Percentiles rank a stretch among this genome's conserved stretches.
Conservation (phyloP, 768 basidiomycete genomes). For the Pulveroboletus sp. region DNA sequence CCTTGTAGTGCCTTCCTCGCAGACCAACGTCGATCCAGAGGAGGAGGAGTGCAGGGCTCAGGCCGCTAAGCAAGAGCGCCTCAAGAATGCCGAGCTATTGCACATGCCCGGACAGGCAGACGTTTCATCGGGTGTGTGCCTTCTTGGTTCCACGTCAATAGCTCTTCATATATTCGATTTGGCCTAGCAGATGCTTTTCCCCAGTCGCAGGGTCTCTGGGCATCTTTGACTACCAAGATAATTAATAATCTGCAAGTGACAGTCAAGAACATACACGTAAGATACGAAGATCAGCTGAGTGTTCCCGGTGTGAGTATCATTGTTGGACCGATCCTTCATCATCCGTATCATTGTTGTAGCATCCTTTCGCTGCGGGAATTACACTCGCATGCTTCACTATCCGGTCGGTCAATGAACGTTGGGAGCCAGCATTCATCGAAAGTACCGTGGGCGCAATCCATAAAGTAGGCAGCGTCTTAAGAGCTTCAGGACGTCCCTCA, state of each 20-base stretch:
- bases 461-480: conserved; percentile 50
- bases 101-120: conserved; percentile 61
- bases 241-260: conserved; percentile 96
- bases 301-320: conserved; percentile 73
- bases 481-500: conserved; percentile 1
- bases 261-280: conserved; percentile 90
- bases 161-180: conserved; percentile 1
- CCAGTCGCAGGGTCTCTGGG: conserved; percentile 81
- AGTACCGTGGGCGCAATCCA: conserved; percentile 83
- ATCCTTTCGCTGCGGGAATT: conserved; percentile 89
- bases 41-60: conserved; percentile 84
- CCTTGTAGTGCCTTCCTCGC: conserved; percentile 78
- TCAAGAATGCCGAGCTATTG: conserved; percentile 83
- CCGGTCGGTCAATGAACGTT: conserved; percentile 80
- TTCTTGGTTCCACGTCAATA: not conserved
- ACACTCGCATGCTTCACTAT: conserved; percentile 87
- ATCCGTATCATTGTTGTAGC: conserved; percentile 41
- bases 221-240: conserved; percentile 81
- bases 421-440: conserved; percentile 91
- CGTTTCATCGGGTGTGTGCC: conserved; percentile 39
- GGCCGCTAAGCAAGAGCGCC: conserved; percentile 81
- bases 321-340: not conserved
- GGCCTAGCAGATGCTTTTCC: conserved; percentile 42
- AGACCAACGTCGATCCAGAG: conserved; percentile 62
- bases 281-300: conserved; percentile 93